A percentile compares a stretch with the other conserved stretches of the same genome.
Evolutionary conservation across 805 yeast species (phyloP).

Genomic region (Hanseniaspora nectarophila): DNA sequence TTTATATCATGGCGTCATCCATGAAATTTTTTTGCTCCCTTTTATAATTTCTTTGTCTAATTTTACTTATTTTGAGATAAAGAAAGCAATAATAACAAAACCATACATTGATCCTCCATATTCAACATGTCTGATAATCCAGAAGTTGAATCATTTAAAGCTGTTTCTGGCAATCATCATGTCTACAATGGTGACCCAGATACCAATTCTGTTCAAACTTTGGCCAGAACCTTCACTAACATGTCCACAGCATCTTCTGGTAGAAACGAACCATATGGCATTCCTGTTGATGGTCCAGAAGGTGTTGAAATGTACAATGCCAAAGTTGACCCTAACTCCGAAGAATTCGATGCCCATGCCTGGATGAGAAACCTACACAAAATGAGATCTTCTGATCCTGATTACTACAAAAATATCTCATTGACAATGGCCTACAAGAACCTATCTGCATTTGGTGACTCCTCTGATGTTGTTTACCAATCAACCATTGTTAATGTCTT

Average conservation of each 20-base stretch:
- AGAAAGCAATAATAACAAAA: too few species aligned
- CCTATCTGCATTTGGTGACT: conserved; percentile 51
- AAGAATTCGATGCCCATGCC: conserved; percentile 45
- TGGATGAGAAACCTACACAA: conserved; percentile 59
- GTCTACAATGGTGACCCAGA: conserved; percentile 3
- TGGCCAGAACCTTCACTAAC: conserved; percentile 9
- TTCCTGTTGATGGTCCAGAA: conserved; percentile 10
- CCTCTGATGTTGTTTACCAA: conserved; percentile 58
- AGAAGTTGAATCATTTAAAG: conserved; percentile 11
- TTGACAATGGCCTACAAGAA: conserved; percentile 50
- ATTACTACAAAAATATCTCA: conserved; percentile 51
- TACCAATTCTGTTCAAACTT: conserved; percentile 2
- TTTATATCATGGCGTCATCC: too few species aligned
- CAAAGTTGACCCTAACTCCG: conserved; percentile 47
- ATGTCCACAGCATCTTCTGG: not conserved
- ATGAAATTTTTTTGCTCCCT: too few species aligned
- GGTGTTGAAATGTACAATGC: conserved; percentile 25
- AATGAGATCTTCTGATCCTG: conserved; percentile 42
- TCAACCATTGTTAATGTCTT: conserved; percentile 41
- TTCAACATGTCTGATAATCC: conserved; percentile 12
- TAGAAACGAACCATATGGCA: not conserved
- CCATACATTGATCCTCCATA: too few species aligned
- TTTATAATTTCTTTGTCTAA: too few species aligned
- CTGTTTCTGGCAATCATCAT: not conserved
- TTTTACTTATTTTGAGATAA: too few species aligned